Evolutionary conservation across 2,329 filamentous ascomycete species (phyloP), one percentile per base, ranked within the genome.

Genomic region (Verticillium isaacii): DNA sequence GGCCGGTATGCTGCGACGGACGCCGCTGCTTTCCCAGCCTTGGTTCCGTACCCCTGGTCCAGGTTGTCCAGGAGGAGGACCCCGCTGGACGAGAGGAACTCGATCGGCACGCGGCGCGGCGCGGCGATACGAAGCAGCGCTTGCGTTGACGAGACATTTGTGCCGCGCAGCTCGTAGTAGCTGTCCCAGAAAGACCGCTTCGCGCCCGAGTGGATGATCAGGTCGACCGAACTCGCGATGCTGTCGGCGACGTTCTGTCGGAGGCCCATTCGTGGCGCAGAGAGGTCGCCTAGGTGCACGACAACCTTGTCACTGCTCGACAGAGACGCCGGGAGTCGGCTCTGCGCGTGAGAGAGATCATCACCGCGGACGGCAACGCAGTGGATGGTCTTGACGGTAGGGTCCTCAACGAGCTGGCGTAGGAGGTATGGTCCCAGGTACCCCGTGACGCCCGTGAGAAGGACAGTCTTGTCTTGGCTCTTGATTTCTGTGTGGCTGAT

Each of bases 121-220:
- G 71, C 52, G 4, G 65, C 61, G 2, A 73, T 63, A 37, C 62
- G 59, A 0, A 68, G 67, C 2, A 79, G 63, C 14, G 71, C 67
- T n/a, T 66, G 63, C 0, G 71, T 74, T 0, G 74, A 69, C 0
- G 32, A n/a, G 1, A 77, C 59, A 60, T 78, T 78, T 8, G 67
- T 25, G 0, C n/a, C 29, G 5, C 66, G 59, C 0, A 78, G 62
- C 1, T 66, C 62, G 0, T 61, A 39, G 64, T 76, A 78, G 4
- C 61, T 62, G 60, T 77, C 72, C 60, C 68, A 62, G 66, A 68
- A 75, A 8, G 65, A 73, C 12, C 68, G 67, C 55, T 75, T 71
- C 9, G 77, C 77, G 7, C 77, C 79, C 37, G 72, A 73, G 66
- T 82, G 86, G 32, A 90, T 80, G 58, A 89, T 80, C 4, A 80